These are phyloP conservation scores for Biscogniauxia sp. DNA, from an alignment of 2,329 filamentous ascomycete species.

Conservation along the genomic window DNA sequence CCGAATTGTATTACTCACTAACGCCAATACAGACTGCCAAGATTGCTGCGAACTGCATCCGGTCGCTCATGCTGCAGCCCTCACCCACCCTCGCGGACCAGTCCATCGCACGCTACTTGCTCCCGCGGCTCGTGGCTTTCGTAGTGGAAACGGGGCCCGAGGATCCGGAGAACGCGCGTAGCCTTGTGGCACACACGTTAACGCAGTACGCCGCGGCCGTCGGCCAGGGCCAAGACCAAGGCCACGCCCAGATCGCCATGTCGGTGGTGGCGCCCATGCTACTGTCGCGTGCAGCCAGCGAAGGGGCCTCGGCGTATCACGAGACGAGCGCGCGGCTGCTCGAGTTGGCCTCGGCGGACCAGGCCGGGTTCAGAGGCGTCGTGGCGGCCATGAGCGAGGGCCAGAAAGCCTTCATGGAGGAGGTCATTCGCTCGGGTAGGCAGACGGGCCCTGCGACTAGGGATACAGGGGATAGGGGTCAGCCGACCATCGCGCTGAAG, in stretches of 20 bases:
- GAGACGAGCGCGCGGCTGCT: constrained; percentile 77
- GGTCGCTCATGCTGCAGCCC: constrained; percentile 73
- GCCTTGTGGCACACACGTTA: constrained; percentile 70
- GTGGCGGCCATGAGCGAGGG: constrained; percentile 68
- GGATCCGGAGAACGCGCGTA: constrained; percentile 74
- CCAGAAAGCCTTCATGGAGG: constrained; percentile 76
- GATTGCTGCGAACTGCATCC: constrained; percentile 85
- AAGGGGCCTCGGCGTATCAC: constrained; percentile 58
- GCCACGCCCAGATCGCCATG: constrained; percentile 59
- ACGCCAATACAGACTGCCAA: constrained; percentile 63
- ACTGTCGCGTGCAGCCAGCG: constrained; percentile 66
- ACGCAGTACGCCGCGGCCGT: constrained; percentile 64
- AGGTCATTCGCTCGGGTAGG: constrained; percentile 68
- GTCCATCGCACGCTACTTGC: constrained; percentile 69
- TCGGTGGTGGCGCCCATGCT: constrained; percentile 76
- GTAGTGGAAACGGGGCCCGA: constrained; percentile 67
- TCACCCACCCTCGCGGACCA: constrained; percentile 65
- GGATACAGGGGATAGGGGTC: constrained; percentile 43
- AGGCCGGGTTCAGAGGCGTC: constrained; percentile 68
- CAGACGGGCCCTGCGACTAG: constrained; percentile 42
- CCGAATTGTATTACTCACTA: constrained; percentile 14
- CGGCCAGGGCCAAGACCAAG: constrained; percentile 27
- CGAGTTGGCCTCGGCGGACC: constrained; percentile 76
- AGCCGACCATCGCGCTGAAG: constrained; percentile 87
- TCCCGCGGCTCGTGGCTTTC: constrained; percentile 75